These are phyloP conservation scores for Fremontodendron californicum DNA, from an alignment of 345 rosid genomes.

Conservation along the genomic window DNA sequence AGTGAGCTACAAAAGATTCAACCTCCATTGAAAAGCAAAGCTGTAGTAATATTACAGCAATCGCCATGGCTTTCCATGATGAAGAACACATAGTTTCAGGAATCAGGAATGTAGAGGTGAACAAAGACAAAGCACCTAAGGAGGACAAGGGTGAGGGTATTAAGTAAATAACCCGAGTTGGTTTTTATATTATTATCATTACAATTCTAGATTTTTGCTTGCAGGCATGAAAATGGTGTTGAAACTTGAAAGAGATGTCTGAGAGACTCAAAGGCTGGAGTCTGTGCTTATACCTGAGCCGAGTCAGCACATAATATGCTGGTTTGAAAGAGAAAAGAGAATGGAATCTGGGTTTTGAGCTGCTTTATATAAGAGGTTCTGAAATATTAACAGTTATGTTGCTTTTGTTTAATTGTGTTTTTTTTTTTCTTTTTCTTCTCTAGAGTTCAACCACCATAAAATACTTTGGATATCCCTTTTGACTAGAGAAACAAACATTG, in stretches of 20 bases:
- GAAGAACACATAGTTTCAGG: constrained; percentile 16
- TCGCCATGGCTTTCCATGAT: constrained; percentile 22
- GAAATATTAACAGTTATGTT: constrained; percentile 18
- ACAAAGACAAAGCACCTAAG: constrained; percentile 9
- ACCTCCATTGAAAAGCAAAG: constrained; percentile 22
- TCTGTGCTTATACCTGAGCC: neutral
- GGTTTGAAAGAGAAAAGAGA: constrained; percentile 32
- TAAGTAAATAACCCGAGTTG: constrained; percentile 10
- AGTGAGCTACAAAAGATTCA: constrained; percentile 26
- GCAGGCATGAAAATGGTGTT: constrained; percentile 13
- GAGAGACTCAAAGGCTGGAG: neutral
- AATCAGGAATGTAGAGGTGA: neutral
- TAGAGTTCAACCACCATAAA: neutral
- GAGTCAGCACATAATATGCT: too few species aligned
- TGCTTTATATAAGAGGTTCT: constrained; percentile 9
- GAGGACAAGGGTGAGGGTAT: neutral
- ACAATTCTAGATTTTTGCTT: neutral
- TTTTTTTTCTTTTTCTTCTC: neutral
- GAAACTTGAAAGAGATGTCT: constrained; percentile 26
- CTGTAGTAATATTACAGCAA: constrained; percentile 27
- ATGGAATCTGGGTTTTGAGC: constrained; percentile 18
- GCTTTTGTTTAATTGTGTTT: constrained; percentile 21
- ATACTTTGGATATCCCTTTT: neutral
- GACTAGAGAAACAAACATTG: neutral
- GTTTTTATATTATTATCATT: constrained; percentile 5